Evolutionary conservation across 768 basidiomycete genomes (phyloP), one percentile per base, ranked within the genome.

Genomic region (Steccherinum ochraceum): DNA sequence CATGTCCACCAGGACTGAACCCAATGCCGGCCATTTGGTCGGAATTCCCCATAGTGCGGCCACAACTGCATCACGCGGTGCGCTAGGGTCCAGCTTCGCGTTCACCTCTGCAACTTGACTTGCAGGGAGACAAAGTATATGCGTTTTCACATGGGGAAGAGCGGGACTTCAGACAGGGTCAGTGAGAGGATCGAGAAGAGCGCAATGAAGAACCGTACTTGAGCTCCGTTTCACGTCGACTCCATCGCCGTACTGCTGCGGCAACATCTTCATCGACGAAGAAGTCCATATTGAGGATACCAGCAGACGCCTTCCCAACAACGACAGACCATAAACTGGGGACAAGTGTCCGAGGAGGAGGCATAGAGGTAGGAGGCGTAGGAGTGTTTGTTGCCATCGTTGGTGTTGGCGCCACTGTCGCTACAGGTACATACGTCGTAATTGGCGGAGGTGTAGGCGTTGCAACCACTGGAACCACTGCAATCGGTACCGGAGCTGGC

Each of bases 121-220:
- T 5, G 45, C 40, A 1, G 53, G 57, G 5, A 62, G 50, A 51
- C 61, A 60, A 10, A 57, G 57, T 16, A 62, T 50, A 16, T 56
- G 49, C 30, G 30, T 35, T 35, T 7, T 7, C 7, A 35, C 30
- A 16, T 35, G 30, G 30, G 30, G 30, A 7, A 16, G 7, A 35
- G 7, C 16, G 16, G 30, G 30, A 35, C 30, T 35, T 7, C n/a
- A n/a, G n/a, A n/a, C n/a, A n/a, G n/a, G n/a, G n/a, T n/a, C n/a
- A n/a, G n/a, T n/a, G n/a, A n/a, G n/a, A n/a, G n/a, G n/a, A n/a
- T n/a, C n/a, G n/a, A n/a, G n/a, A n/a, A n/a, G n/a, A 35, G 30
- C 30, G 50, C 44, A n/a, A 18, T 21, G 13, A 2, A 40, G 25
- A 44, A 23, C 50, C 51, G 23, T 45, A 57, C 53, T 49, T 24